Evolutionary conservation across 1,284 basidiomycete genomes (phyloP).

Genomic region (Tremellales sp.): DNA sequence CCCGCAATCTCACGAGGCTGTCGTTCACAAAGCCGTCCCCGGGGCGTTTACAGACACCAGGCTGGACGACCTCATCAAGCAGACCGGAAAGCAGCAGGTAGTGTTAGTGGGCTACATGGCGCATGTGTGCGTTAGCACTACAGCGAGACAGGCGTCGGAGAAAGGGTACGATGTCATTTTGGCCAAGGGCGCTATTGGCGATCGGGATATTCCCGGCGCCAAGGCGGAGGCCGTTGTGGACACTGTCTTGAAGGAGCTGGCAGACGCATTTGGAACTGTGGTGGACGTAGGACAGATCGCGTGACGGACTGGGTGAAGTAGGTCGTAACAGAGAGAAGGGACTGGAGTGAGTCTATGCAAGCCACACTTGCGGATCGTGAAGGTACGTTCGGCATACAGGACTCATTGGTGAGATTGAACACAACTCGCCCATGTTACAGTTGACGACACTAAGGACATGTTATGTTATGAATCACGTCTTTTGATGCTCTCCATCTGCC

Average conservation of each 20-base stretch:
- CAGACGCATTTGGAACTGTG: slow-evolving; percentile 8
- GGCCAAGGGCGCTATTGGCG: slow-evolving; percentile 24
- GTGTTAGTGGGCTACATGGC: slow-evolving; percentile 29
- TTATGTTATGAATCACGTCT: no score
- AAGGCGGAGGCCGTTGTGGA: slow-evolving; percentile 13
- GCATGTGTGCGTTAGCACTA: slow-evolving; percentile 29
- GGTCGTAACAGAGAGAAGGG: no score
- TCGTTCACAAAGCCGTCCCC: slow-evolving; percentile 21
- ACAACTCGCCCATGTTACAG: no score
- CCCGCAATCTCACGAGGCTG: slow-evolving; percentile 12
- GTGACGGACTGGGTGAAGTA: no score
- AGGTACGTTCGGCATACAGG: no score
- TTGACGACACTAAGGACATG: no score
- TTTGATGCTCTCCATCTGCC: no score
- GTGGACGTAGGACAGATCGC: no score
- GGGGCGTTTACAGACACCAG: slow-evolving; percentile 27
- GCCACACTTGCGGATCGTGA: no score
- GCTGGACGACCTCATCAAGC: slow-evolving; percentile 18
- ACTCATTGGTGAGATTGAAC: no score
- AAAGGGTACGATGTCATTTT: slow-evolving; percentile 23
- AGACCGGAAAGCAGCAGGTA: slow-evolving; percentile 19
- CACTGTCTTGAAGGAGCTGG: slow-evolving; percentile 9
- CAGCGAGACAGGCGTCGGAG: slow-evolving; percentile 25
- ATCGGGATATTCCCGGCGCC: slow-evolving; percentile 28
- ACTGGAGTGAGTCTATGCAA: no score